Base-by-base conservation (phyloP, 2,329 filamentous ascomycete species). In the Lasiodiplodia theobromae region DNA sequence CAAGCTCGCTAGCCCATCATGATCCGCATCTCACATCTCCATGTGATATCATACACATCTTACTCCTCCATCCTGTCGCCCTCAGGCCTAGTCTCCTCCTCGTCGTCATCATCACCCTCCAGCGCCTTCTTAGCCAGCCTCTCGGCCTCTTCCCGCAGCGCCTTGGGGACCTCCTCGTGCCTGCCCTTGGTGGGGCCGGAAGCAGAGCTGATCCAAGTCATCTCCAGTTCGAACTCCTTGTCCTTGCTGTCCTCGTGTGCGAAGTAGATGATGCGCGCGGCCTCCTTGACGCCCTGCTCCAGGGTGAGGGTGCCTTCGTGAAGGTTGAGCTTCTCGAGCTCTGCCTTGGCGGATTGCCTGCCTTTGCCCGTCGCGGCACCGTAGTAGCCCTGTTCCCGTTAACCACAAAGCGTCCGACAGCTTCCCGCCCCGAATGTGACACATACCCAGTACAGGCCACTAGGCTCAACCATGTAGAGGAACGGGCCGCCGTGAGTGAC, bases 221-320 rank as follows among this genome's bases (percentile, higher is more conserved):
- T 96, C 85, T 99, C 96, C 70, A 99, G 86, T 88, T 99, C 96
- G 77, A 98, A 99, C 73, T 98, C 96, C 86, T 99, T 99, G 84
- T 98, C 96, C 85, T 98, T 98, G 86, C 95, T 98, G 81, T 99
- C 96, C 81, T 98, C 96, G 79, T 99, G 96, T 60, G 95, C 94
- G 70, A 97, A 89, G 80, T 97, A 96, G 82, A 99, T 98, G 82
- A 99, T 99, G 71, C 94, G 87, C 68, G 96, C 96, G 40, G 96
- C 96, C 85, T 98, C 92, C 86, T 97, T 97, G 77, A 99, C 93
- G 63, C 91, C 96, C 77, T 98, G 90, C 77, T 91, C 85, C 69
- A 99, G 85, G 71, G 91, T 92, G 67, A 98, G 87, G 62, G 87
- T 91, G 67, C 89, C 91, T 12, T 90, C 90, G 66, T 89, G 86